These are phyloP conservation scores for Chytriomyces sp. DNA, from an alignment of 192 early-diverging fungal genomes.

Conservation along the genomic window DNA sequence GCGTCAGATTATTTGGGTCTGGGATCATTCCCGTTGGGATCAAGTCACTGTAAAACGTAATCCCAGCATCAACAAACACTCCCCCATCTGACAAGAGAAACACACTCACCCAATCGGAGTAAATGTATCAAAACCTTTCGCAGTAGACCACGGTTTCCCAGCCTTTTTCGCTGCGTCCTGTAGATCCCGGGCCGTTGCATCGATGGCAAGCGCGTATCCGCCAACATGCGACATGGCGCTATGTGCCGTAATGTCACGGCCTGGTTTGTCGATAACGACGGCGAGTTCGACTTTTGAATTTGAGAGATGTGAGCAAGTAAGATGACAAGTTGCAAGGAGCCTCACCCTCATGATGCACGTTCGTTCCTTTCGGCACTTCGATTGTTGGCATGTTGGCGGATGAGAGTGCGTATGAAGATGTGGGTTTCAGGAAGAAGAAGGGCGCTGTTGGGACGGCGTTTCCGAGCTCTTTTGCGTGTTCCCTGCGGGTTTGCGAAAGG, in stretches of 20 bases:
- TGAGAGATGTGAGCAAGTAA: constrained; percentile 6
- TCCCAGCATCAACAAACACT: no score
- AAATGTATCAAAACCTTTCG: constrained; percentile 97
- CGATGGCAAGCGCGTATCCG: constrained; percentile 86
- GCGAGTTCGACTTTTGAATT: constrained; percentile 83
- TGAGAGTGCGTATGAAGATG: constrained; percentile 73
- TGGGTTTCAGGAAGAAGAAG: constrained; percentile 94
- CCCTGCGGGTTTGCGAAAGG: constrained; percentile 46
- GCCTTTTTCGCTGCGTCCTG: constrained; percentile 83
- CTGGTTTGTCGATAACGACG: constrained; percentile 83
- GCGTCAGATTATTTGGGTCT: constrained; percentile 74
- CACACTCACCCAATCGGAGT: constrained; percentile 69
- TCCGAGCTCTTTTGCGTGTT: constrained; percentile 93
- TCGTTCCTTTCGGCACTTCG: constrained; percentile 77
- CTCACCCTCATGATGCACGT: constrained; percentile 80
- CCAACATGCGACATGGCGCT: constrained; percentile 68
- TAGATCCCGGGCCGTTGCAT: constrained; percentile 90
- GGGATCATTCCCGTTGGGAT: constrained; percentile 71
- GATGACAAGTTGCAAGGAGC: background rate
- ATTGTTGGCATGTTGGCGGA: constrained; percentile 57
- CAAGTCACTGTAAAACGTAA: constrained; percentile 62
- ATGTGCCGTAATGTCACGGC: constrained; percentile 70
- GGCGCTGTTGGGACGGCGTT: constrained; percentile 88
- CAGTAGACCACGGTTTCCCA: constrained; percentile 86
- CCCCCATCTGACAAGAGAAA: background rate